phyloP scores from a whole-genome alignment of 306 rosid genomes.

The Nissolia schottii region DNA sequence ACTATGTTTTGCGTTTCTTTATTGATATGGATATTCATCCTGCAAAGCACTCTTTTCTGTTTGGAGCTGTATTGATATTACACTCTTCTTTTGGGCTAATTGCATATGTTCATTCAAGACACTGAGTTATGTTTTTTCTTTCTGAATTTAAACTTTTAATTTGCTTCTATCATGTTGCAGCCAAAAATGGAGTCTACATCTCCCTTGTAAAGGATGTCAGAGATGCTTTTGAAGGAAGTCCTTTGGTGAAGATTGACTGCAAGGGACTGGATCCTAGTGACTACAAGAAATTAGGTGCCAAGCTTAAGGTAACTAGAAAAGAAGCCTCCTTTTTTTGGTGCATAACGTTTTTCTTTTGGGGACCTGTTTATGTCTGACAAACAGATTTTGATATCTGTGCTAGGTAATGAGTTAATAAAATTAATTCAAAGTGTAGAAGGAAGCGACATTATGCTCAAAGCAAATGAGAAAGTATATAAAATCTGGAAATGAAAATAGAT shows the following conservation, averaged over 20 bases:
- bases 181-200: slow-evolving; percentile 85
- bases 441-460: background rate
- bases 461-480: background rate
- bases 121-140: background rate
- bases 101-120: background rate
- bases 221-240: slow-evolving; percentile 91
- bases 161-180: slow-evolving; percentile 41
- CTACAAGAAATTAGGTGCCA: slow-evolving; percentile 93
- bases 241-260: slow-evolving; percentile 80
- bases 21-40: slow-evolving; percentile 14
- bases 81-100: background rate
- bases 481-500: background rate
- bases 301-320: slow-evolving; percentile 65
- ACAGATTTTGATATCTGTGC: slow-evolving; percentile 4
- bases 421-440: background rate
- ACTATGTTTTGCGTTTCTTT: background rate
- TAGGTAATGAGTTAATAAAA: background rate
- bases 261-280: slow-evolving; percentile 86
- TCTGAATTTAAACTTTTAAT: slow-evolving; percentile 17
- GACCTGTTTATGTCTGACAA: background rate
- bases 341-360: background rate
- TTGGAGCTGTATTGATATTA: background rate
- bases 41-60: background rate
- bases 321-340: background rate
- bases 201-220: slow-evolving; percentile 70